A percentile compares a stretch with the other conserved stretches of the same genome.
Conservation (phyloP, 352 stramenopile genomes). For the Phytophthora palmivora region DNA sequence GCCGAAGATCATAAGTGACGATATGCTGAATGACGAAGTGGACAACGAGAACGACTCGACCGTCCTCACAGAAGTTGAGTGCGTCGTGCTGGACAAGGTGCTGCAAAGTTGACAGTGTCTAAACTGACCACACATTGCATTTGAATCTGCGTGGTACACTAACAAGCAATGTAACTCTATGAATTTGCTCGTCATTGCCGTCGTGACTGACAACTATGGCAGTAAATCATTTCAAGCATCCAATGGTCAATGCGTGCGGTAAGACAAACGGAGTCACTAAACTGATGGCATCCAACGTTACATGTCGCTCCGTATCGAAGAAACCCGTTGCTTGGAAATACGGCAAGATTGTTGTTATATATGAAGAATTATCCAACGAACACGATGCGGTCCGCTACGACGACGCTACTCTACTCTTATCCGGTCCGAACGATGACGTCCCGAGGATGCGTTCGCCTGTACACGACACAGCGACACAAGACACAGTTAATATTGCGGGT, state of each 20-base stretch:
- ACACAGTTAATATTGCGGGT: conserved; percentile 25
- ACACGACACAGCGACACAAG: conserved; percentile 24
- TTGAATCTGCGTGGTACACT: background rate
- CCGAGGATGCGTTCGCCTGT: conserved; percentile 41
- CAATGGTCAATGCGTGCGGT: too few relatives aligned
- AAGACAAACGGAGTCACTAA: too few relatives aligned
- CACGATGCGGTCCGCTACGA: conserved; percentile 10
- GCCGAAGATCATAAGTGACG: conserved; percentile 7
- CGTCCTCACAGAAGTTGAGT: conserved; percentile 39
- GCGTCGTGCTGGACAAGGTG: conserved; percentile 33
- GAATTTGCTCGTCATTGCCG: conserved; percentile 6
- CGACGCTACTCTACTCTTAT: conserved; percentile 6
- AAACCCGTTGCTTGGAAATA: background rate
- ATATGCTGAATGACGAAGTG: conserved; percentile 7
- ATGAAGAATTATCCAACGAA: conserved; percentile 27
- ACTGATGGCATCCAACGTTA: conserved; percentile 19
- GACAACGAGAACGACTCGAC: conserved; percentile 4
- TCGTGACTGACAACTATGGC: background rate
- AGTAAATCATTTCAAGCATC: too few relatives aligned
- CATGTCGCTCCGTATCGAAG: conserved; percentile 9
- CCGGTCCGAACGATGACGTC: conserved; percentile 34
- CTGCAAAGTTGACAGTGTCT: conserved; percentile 19
- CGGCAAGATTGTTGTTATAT: conserved; percentile 24
- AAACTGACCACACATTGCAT: conserved; percentile 5
- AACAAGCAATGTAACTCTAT: conserved; percentile 17